These are phyloP conservation scores for Pythium brachiatum DNA, from an alignment of 352 stramenopile species.

Conservation along the genomic window DNA sequence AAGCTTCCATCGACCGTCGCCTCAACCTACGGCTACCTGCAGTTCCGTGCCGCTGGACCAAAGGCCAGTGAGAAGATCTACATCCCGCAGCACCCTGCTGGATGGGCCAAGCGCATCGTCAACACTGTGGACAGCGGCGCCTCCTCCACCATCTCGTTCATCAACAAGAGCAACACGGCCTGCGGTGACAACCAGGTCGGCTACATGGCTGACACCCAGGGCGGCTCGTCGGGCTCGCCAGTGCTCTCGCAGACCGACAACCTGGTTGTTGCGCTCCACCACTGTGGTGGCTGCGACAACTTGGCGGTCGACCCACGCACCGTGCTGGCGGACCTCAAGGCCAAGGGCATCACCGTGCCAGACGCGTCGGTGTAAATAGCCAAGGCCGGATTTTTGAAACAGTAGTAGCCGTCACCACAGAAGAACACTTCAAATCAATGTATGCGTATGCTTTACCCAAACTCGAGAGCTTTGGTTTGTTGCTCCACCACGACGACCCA, in stretches of 20 bases:
- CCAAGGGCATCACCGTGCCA: conserved; percentile 20
- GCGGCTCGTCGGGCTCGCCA: conserved; percentile 27
- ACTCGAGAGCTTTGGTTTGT: too few species aligned
- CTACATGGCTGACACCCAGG: conserved; percentile 33
- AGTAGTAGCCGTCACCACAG: background rate
- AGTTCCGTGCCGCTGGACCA: conserved; percentile 21
- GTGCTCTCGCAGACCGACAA: conserved; percentile 30
- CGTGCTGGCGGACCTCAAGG: conserved; percentile 14
- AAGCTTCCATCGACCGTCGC: conserved; percentile 13
- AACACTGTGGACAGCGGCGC: conserved; percentile 18
- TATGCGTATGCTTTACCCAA: too few species aligned
- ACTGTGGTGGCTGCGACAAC: conserved; percentile 36
- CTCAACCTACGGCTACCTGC: conserved; percentile 28
- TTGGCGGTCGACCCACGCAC: conserved; percentile 17
- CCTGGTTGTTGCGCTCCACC: conserved; percentile 31
- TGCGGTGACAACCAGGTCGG: conserved; percentile 33
- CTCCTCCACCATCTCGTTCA: conserved; percentile 10
- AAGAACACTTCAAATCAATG: background rate
- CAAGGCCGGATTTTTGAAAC: background rate
- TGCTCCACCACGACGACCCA: too few species aligned
- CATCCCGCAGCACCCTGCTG: conserved; percentile 56
- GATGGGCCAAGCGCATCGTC: conserved; percentile 62
- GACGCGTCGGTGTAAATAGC: background rate
- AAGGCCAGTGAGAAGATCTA: conserved; percentile 42
- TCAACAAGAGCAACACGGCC: conserved; percentile 1